These are phyloP conservation scores for Sorghum bicolor DNA, from an alignment of 176 grass and related monocot genomes.

Conservation along the genomic window Sorghum_bicolor_NCBIv3 NC_012878.2:56174501-56175000, in stretches of 20 bases:
- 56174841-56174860: background rate
- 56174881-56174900: background rate
- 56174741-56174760: background rate
- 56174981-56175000: background rate
- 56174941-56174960: background rate
- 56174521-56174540: conserved; percentile 75
- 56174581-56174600: conserved; percentile 81
- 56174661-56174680: conserved; percentile 45
- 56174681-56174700: conserved; percentile 47
- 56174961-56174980: background rate
- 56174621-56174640: conserved; percentile 34
- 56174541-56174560: conserved; percentile 79
- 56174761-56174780: background rate
- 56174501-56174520: conserved; percentile 74
- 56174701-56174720: conserved; percentile 38
- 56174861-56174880: background rate
- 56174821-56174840: background rate
- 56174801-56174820: background rate
- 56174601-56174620: conserved; percentile 64
- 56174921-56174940: background rate
- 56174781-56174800: background rate
- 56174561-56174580: conserved; percentile 62
- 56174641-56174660: conserved; percentile 31
- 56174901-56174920: background rate
- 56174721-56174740: conserved; percentile 62